These are phyloP conservation scores for Globisporangium recalcitrans DNA, from an alignment of 352 stramenopile genomes.

Conservation along the genomic window DNA sequence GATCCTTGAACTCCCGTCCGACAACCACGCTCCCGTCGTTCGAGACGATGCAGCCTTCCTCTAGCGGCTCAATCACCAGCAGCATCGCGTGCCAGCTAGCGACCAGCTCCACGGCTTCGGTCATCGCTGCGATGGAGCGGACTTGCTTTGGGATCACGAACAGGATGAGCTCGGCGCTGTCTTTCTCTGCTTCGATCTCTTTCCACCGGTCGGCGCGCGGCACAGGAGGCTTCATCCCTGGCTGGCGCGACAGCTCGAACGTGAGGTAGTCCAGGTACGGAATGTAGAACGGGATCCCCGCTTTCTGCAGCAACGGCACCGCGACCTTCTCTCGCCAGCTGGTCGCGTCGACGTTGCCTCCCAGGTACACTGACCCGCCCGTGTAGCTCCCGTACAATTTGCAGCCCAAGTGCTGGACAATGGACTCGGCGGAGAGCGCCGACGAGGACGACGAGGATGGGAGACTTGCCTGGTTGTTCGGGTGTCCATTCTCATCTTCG, in stretches of 20 bases:
- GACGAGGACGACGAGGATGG: constrained; percentile 9
- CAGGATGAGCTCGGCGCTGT: constrained; percentile 70
- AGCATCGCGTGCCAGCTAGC: constrained; percentile 63
- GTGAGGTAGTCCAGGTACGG: constrained; percentile 68
- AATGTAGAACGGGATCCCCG: constrained; percentile 69
- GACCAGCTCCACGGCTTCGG: constrained; percentile 73
- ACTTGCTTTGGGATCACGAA: constrained; percentile 76
- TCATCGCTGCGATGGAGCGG: constrained; percentile 80
- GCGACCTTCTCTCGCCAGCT: constrained; percentile 73
- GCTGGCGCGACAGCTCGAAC: constrained; percentile 42
- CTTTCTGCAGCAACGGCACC: constrained; percentile 66
- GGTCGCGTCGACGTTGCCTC: constrained; percentile 64
- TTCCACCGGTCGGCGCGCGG: constrained; percentile 35
- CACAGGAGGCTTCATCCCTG: constrained; percentile 23
- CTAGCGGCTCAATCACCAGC: constrained; percentile 69
- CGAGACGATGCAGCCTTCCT: constrained; percentile 47
- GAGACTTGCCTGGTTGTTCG: background rate
- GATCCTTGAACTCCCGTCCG: constrained; percentile 77
- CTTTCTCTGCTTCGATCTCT: constrained; percentile 56
- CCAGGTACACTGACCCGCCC: constrained; percentile 63
- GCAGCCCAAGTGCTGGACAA: constrained; percentile 39
- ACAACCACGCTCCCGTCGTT: constrained; percentile 42
- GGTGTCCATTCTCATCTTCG: constrained; percentile 23
- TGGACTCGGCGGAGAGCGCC: constrained; percentile 19
- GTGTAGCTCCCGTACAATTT: constrained; percentile 42